A percentile compares a stretch with the other conserved stretches of the same genome.
These are phyloP conservation scores for Colletotrichum sp. DNA, from an alignment of 2,329 filamentous ascomycete genomes.

Conservation along the genomic window DNA sequence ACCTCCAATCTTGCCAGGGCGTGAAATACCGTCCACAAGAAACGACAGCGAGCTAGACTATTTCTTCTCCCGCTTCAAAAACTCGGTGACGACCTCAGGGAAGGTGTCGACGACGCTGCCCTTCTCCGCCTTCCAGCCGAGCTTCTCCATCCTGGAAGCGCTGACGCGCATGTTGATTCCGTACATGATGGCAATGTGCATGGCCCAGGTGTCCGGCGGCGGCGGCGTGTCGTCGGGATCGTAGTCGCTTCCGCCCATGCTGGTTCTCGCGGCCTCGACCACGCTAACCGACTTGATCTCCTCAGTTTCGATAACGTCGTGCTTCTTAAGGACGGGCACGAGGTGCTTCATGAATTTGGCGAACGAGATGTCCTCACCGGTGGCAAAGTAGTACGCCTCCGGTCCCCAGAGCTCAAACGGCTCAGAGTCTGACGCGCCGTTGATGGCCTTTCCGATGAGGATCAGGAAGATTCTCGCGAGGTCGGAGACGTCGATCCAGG, in stretches of 20 bases:
- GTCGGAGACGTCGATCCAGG: slow-evolving; percentile 6
- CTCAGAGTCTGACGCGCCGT: not conserved
- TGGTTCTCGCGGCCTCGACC: not conserved
- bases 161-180: slow-evolving; percentile 11
- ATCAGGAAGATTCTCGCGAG: not conserved
- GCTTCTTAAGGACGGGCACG: not conserved
- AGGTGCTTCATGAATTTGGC: not conserved
- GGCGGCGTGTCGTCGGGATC: not conserved
- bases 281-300: slow-evolving; percentile 1
- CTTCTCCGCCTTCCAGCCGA: slow-evolving; percentile 2
- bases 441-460: slow-evolving; percentile 1
- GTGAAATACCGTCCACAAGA: not conserved
- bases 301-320: not conserved
- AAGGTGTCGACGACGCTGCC: not conserved
- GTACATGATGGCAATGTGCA: slow-evolving; percentile 15
- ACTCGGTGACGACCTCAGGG: not conserved
- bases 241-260: not conserved
- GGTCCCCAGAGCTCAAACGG: slow-evolving; percentile 1
- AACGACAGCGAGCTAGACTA: not conserved
- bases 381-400: not conserved
- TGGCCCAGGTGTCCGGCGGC: slow-evolving; percentile 7
- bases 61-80: not conserved
- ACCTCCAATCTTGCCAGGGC: not conserved
- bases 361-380: not conserved
- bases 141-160: not conserved